Conservation (phyloP, 176 grass and related monocot genomes). For the Pontederia crassipes region DNA sequence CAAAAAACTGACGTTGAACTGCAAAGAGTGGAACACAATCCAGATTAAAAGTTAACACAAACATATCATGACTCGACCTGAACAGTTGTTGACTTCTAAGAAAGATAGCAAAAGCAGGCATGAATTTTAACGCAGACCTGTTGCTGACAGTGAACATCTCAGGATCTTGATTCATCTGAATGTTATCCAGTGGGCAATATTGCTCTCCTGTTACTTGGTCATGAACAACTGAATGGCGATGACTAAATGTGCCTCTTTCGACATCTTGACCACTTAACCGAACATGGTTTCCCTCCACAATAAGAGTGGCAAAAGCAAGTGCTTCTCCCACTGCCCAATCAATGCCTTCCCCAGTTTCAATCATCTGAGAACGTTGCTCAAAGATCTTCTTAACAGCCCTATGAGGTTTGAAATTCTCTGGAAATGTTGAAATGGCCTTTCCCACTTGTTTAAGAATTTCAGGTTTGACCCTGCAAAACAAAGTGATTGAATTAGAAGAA, state of each 20-base stretch:
- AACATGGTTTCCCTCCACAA: constrained; percentile 22
- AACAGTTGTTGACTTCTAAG: too few relatives aligned
- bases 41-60: too few relatives aligned
- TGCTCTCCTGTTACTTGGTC: constrained; percentile 17
- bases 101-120: too few relatives aligned
- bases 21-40: too few relatives aligned
- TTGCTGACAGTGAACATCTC: constrained; percentile 25
- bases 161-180: constrained; percentile 22
- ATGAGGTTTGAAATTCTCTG: constrained; percentile 22
- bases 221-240: constrained; percentile 15
- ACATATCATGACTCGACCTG: too few relatives aligned
- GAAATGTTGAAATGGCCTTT: constrained; percentile 14
- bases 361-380: constrained; percentile 22
- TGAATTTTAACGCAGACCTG: constrained; percentile 6
- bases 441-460: constrained; percentile 21
- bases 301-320: constrained; percentile 22
- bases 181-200: constrained; percentile 20
- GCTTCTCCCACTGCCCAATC: constrained; percentile 19
- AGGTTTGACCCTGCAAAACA: constrained; percentile 17
- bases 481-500: not conserved
- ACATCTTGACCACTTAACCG: constrained; percentile 24
- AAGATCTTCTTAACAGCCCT: constrained; percentile 18
- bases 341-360: constrained; percentile 23
- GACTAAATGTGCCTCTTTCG: constrained; percentile 22
- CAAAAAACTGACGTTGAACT: too few relatives aligned